Conservation (phyloP, 495 filamentous ascomycete genomes). For the Terfezia claveryi region DNA sequence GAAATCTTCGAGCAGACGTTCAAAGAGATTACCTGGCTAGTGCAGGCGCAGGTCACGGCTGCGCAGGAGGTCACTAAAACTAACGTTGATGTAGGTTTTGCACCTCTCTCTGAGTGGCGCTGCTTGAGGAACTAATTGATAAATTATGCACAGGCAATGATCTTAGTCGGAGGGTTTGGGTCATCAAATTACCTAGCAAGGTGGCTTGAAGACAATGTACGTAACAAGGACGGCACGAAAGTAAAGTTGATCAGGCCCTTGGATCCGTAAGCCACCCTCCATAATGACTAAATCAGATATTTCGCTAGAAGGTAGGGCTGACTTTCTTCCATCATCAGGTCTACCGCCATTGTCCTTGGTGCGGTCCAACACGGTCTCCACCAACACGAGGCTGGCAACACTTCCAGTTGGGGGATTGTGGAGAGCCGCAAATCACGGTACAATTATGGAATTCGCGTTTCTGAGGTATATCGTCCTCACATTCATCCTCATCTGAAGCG, state of each 20-base stretch:
- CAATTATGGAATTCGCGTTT: not conserved
- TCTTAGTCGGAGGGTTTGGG: not conserved
- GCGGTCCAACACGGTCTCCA: not conserved
- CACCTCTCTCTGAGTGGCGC: too few relatives aligned
- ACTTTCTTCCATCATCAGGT: not conserved
- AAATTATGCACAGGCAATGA: not conserved
- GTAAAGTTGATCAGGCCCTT: not conserved
- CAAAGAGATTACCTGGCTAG: not conserved
- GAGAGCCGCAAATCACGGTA: not conserved
- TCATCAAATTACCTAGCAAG: not conserved
- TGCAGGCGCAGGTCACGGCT: not conserved
- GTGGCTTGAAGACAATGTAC: not conserved
- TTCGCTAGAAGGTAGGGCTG: not conserved
- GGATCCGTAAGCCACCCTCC: not conserved
- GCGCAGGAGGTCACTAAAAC: not conserved
- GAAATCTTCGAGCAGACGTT: not conserved
- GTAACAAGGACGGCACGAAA: not conserved
- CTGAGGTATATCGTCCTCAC: not conserved
- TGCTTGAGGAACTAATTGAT: too few relatives aligned
- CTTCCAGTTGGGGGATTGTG: not conserved
- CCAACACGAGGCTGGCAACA: not conserved
- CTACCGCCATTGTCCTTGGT: not conserved
- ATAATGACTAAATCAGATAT: not conserved
- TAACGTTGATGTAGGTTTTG: too few relatives aligned
- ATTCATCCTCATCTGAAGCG: not conserved